Evolutionary conservation across 192 early-diverging fungal species (phyloP).

Genomic region (Gonapodya prolifera): DNA sequence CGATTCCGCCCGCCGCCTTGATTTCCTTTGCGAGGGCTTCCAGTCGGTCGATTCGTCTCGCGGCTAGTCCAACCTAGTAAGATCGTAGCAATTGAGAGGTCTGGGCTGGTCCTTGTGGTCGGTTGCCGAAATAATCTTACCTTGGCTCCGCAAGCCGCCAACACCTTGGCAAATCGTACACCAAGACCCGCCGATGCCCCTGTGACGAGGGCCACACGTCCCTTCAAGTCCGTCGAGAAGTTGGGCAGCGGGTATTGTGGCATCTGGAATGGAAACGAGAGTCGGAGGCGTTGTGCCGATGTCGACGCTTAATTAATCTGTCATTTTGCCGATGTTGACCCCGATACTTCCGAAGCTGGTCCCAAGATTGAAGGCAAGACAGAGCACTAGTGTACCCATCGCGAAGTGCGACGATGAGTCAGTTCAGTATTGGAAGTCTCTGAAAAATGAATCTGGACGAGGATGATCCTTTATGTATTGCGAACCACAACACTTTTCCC

Average conservation of each 20-base stretch:
- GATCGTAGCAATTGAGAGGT: not conserved
- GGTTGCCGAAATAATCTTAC: not conserved
- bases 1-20: not conserved
- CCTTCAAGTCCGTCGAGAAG: not conserved
- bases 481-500: too few relatives aligned
- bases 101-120: not conserved
- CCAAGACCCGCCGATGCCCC: slow-evolving; percentile 2
- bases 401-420: too few relatives aligned
- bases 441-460: too few relatives aligned
- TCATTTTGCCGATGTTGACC: too few relatives aligned
- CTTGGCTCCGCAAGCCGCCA: not conserved
- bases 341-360: too few relatives aligned
- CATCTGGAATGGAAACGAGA: too few relatives aligned
- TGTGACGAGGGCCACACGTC: not conserved
- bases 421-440: too few relatives aligned
- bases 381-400: too few relatives aligned
- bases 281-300: too few relatives aligned
- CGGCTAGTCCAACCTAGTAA: not conserved
- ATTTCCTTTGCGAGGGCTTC: not conserved
- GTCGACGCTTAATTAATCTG: too few relatives aligned
- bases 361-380: too few relatives aligned
- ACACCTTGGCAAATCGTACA: slow-evolving; percentile 2
- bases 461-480: too few relatives aligned
- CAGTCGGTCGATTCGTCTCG: not conserved
- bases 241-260: not conserved